Evolutionary conservation across 306 rosid species (phyloP).

Genomic region (Trichosanthes truncata): DNA sequence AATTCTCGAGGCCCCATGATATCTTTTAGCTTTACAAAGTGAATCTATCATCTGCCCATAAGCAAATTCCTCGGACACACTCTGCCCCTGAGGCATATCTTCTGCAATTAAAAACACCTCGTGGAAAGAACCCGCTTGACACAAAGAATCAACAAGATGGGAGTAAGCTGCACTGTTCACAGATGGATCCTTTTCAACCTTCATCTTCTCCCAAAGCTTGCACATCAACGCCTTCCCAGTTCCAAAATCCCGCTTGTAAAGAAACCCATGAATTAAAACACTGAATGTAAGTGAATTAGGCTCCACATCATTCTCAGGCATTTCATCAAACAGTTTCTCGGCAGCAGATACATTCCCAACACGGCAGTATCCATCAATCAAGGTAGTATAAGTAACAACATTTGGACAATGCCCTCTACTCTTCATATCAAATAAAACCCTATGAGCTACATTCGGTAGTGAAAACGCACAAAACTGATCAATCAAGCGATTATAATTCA

Average conservation of each 20-base stretch:
- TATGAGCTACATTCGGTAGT: constrained; percentile 45
- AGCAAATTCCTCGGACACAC: constrained; percentile 42
- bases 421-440: constrained; percentile 54
- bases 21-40: constrained; percentile 56
- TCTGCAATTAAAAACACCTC: constrained; percentile 61
- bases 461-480: constrained; percentile 56
- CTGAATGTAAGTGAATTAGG: constrained; percentile 55
- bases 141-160: constrained; percentile 52
- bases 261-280: constrained; percentile 45
- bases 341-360: constrained; percentile 36
- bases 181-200: constrained; percentile 25
- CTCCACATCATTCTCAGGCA: constrained; percentile 40
- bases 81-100: constrained; percentile 45
- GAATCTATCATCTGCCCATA: constrained; percentile 73
- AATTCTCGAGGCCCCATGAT: constrained; percentile 70
- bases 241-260: constrained; percentile 38
- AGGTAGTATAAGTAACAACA: constrained; percentile 61
- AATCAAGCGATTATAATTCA: constrained; percentile 68
- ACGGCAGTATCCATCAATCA: constrained; percentile 53
- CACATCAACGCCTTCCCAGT: constrained; percentile 38
- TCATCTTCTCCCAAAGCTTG: constrained; percentile 56
- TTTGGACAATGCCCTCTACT: constrained; percentile 62
- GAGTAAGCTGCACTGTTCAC: constrained; percentile 53
- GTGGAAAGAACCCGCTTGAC: constrained; percentile 49
- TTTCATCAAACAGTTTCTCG: constrained; percentile 66